A percentile compares a stretch with the other conserved stretches of the same genome.
phyloP scores from a whole-genome alignment of 2,329 filamentous ascomycete genomes.

The Fusarium pseudonygamai region DNA sequence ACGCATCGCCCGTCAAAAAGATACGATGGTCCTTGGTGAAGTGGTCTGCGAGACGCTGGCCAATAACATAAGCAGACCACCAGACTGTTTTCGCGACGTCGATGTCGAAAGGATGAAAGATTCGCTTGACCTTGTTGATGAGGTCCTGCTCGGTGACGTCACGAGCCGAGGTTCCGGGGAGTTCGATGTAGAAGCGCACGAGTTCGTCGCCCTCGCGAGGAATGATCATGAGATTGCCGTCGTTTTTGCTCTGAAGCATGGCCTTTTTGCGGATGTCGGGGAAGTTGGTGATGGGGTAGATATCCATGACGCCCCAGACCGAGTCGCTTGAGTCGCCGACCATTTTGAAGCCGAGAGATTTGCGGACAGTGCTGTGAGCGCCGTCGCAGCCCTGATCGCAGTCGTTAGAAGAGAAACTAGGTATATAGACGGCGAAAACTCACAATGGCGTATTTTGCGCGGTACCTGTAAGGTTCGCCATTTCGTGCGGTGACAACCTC shows the following conservation, averaged over 20 bases:
- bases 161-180: neutral
- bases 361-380: conserved; percentile 41
- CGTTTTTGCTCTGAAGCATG: conserved; percentile 37
- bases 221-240: conserved; percentile 42
- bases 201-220: conserved; percentile 40
- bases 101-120: conserved; percentile 63
- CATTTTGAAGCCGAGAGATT: conserved; percentile 37
- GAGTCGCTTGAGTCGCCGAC: conserved; percentile 43
- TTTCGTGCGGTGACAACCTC: conserved; percentile 7
- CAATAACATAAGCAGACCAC: conserved; percentile 64
- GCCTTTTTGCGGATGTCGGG: conserved; percentile 44
- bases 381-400: conserved; percentile 27
- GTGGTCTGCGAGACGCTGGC: conserved; percentile 58
- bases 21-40: conserved; percentile 64
- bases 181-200: conserved; percentile 38
- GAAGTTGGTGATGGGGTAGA: conserved; percentile 42
- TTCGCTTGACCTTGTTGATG: conserved; percentile 55
- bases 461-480: neutral
- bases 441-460: conserved; percentile 35
- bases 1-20: conserved; percentile 73
- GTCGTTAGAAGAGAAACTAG: fast-evolving
- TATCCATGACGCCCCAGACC: conserved; percentile 44
- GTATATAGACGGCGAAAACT: neutral
- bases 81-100: conserved; percentile 47
- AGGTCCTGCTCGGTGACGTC: conserved; percentile 40